Base-by-base conservation (phyloP, 139 green algal genomes). In the Tetraselmis striata region DNA sequence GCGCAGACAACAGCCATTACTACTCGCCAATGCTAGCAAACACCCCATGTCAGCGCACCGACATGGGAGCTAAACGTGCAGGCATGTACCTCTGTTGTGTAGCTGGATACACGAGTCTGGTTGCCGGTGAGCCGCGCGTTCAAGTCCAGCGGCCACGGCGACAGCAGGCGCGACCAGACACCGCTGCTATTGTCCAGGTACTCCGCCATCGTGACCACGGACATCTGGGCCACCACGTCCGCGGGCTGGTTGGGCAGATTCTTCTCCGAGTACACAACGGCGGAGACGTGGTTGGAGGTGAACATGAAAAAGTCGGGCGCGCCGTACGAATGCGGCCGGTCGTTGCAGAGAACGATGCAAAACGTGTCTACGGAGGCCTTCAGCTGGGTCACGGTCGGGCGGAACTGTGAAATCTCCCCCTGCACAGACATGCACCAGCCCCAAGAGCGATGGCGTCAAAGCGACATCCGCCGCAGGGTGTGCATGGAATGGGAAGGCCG, bases 261-360 rank as follows among this genome's bases (percentile, higher is more conserved):
- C 45, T 67, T 5, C 45, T 67, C 45, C 45, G 18, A 25, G 45
- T 67, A 67, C 11, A 5, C 45, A 5, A 67, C 45, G 45, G 45
- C 45, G 45, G 45, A 67, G 0, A 85, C 76, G 1, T 86, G 30
- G 75, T 80, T 77, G 28, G 87, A 30, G 24, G 77, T 79, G 23
- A 86, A 82, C 79, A 93, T 89, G 80, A 97, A 86, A 58, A 97
- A 90, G 31, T 97, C 94, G 1, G 94, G 94, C 18, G 93, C 93
- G 5, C 94, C 94, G 86, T 94, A 96, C 0, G 92, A 95, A 75
- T 89, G 90, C 1, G 89, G 88, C 86, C 95, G 94, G 90, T 97
- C 94, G 82, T 95, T 93, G 89, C 94, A 97, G 45, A 97, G 87
- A 79, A 95, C 87, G 1, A 94, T 11, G 24, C 87, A 83, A 23